Evolutionary conservation across 1,139 yeast genomes (phyloP).

Genomic region (Geotrichum siamense): DNA sequence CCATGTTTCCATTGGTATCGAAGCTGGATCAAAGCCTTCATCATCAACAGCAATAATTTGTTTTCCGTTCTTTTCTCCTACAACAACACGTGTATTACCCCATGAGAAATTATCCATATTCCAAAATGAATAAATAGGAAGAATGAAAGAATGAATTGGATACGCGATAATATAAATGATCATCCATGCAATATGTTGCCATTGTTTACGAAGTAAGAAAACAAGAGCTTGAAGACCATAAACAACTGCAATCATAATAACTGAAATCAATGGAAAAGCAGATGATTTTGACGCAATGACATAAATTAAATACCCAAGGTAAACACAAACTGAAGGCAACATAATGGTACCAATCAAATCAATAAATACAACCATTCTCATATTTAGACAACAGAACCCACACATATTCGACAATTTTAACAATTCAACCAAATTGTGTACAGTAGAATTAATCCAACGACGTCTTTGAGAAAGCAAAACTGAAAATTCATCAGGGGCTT

Average conservation of each 20-base stretch:
- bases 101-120: slow-evolving; percentile 42
- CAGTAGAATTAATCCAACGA: slow-evolving; percentile 42
- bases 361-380: slow-evolving; percentile 38
- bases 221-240: slow-evolving; percentile 39
- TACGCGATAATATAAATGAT: slow-evolving; percentile 36
- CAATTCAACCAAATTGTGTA: slow-evolving; percentile 38
- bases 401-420: slow-evolving; percentile 39
- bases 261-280: slow-evolving; percentile 37
- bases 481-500: slow-evolving; percentile 41
- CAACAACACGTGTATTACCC: slow-evolving; percentile 42
- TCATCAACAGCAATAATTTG: slow-evolving; percentile 34
- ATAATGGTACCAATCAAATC: slow-evolving; percentile 38
- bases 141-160: slow-evolving; percentile 36
- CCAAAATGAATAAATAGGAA: slow-evolving; percentile 41
- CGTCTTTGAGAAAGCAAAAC: slow-evolving; percentile 41
- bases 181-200: slow-evolving; percentile 45
- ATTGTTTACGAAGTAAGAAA: slow-evolving; percentile 36
- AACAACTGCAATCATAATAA: slow-evolving; percentile 36
- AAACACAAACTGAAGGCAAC: slow-evolving; percentile 40
- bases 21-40: slow-evolving; percentile 25
- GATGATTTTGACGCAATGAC: slow-evolving; percentile 29
- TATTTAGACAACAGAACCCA: slow-evolving; percentile 41
- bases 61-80: slow-evolving; percentile 39
- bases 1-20: slow-evolving; percentile 36
- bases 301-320: slow-evolving; percentile 37